phyloP scores from a whole-genome alignment of 768 basidiomycete species.

The Trametes gibbosa region DNA sequence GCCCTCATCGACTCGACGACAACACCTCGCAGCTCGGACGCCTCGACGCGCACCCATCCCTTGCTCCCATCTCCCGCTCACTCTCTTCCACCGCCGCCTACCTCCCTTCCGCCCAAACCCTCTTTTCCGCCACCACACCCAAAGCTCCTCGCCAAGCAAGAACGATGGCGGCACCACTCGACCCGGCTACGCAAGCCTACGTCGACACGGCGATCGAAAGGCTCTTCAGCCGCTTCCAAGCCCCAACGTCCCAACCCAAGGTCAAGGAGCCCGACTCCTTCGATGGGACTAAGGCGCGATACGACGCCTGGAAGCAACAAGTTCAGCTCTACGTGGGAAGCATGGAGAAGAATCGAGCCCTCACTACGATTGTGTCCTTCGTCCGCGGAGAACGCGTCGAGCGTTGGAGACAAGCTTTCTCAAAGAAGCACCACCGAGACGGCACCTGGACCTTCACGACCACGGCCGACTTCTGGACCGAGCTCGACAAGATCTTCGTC shows the following conservation, averaged over 20 bases:
- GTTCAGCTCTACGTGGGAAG: conserved; percentile 5
- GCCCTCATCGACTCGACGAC: too few species aligned
- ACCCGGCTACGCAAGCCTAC: conserved; percentile 6
- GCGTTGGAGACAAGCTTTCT: not conserved
- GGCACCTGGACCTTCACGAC: not conserved
- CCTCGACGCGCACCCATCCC: not conserved
- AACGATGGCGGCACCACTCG: conserved; percentile 3
- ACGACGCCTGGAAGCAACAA: conserved; percentile 7
- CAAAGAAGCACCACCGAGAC: not conserved
- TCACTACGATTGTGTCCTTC: not conserved
- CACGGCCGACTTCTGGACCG: not conserved
- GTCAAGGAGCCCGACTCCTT: conserved; percentile 3
- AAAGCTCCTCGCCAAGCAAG: not conserved
- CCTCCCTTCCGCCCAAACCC: not conserved
- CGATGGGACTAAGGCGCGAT: too few species aligned
- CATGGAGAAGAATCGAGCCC: not conserved
- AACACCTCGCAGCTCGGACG: not conserved
- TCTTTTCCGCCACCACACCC: not conserved
- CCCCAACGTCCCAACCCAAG: not conserved
- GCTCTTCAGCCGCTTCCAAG: not conserved
- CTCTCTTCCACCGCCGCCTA: not conserved
- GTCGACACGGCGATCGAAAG: not conserved
- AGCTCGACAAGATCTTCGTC: not conserved
- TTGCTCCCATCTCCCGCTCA: not conserved
- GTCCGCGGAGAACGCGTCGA: not conserved